Evolutionary conservation across 129 eudicot genomes (phyloP), one percentile per base, ranked within the genome.

Genomic region (Erigeron canadensis): DNA sequence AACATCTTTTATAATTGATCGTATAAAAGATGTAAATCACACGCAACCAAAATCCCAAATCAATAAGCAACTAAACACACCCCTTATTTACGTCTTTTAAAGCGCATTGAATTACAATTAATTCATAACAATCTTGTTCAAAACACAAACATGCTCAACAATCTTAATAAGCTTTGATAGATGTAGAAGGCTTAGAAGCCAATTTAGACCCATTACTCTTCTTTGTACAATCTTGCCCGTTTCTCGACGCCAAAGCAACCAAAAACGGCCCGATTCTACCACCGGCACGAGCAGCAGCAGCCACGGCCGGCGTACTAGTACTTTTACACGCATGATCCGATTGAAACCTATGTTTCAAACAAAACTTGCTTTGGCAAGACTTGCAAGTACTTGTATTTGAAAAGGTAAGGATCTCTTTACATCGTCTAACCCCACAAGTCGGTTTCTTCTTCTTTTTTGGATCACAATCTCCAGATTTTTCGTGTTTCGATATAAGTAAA

Each of bases 361-460:
- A 94, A 69, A 86, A 81, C 76, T 84, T 87, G 10, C 68, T 47
- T 9, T 82, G 76, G 46, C 99, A 95, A 50, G 43, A 62, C 80
- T 86, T 88, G 81, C 99, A 95, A 13, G 83, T 38, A 58, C 82
- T 81, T 1, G 89, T 86, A 78, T 95, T 95, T 4, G 96, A 87
- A 65, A 95, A 95, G 11, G 96, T 95, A 50, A 95, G 60, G 17
- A 84, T 77, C 84, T 88, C 89, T 81, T 67, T 86, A 81, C 99
- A 95, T 61, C 96, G 63, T 75, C 34, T 78, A 5, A 86, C 97
- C 0, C 91, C 85, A 76, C 99, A 95, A 0, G 82, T 84, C 7
- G 88, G 91, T 42, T 87, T 90, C 85, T 88, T 87, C 86, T 90
- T 90, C 82, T 90, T 94, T 80, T 70, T 84, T 2, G 94, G 91